Conservation (phyloP, 208 protist species). For the Polymyxa betae region DNA sequence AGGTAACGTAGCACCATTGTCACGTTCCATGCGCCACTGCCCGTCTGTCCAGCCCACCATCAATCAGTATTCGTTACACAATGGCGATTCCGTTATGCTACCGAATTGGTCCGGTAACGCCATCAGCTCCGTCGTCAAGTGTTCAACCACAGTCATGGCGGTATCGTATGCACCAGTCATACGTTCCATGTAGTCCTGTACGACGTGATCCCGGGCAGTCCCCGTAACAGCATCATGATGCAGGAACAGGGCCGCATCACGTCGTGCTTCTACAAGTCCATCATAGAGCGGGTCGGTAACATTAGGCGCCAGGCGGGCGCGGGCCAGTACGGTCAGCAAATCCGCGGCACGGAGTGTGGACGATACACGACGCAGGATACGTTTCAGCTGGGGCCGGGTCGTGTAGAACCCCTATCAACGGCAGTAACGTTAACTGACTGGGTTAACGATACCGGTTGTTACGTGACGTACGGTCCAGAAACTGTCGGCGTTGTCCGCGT, state of each 20-base stretch:
- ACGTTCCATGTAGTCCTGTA: not conserved
- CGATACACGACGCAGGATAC: slow-evolving; percentile 40
- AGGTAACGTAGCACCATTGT: too few relatives aligned
- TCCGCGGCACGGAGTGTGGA: not conserved
- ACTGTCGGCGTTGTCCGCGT: slow-evolving; percentile 70
- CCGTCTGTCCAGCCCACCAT: too few relatives aligned
- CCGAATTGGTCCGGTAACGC: too few relatives aligned
- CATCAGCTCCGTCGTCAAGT: too few relatives aligned
- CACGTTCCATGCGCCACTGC: too few relatives aligned
- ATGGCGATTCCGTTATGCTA: too few relatives aligned
- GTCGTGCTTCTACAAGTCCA: not conserved
- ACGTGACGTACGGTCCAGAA: slow-evolving; percentile 69
- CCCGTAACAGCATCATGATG: not conserved
- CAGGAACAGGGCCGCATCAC: not conserved
- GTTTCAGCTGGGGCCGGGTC: slow-evolving; percentile 67
- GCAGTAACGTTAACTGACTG: not conserved
- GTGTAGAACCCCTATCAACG: slow-evolving; percentile 66
- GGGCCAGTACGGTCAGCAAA: not conserved
- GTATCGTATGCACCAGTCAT: not conserved
- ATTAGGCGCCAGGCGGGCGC: not conserved
- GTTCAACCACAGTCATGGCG: not conserved
- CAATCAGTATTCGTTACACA: too few relatives aligned
- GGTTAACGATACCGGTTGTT: not conserved
- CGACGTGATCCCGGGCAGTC: not conserved
- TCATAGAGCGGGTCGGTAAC: not conserved